Conservation (phyloP, 2,329 filamentous ascomycete genomes). For the Zymoseptoria pseudotritici region DNA sequence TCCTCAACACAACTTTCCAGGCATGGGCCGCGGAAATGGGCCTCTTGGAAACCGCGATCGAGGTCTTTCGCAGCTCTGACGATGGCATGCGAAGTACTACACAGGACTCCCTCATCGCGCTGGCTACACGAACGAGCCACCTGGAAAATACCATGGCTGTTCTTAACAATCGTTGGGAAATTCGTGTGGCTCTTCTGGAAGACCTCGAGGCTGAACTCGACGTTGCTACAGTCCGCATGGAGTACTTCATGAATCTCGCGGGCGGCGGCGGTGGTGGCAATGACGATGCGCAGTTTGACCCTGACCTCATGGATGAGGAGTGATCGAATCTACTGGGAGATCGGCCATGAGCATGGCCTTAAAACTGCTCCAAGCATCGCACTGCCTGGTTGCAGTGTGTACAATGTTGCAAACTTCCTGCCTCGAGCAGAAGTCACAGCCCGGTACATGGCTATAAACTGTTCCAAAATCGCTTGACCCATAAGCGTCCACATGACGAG, state of each 20-base stretch:
- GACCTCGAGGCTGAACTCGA: background rate
- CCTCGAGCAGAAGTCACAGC: background rate
- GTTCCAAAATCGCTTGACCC: background rate
- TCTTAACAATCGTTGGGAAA: background rate
- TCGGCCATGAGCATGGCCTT: background rate
- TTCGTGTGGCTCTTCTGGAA: background rate
- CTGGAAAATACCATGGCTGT: background rate
- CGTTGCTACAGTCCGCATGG: background rate
- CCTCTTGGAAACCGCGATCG: background rate
- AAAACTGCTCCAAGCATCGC: background rate
- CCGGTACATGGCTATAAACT: background rate
- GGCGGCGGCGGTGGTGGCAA: background rate
- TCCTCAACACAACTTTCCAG: background rate
- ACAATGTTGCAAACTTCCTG: background rate
- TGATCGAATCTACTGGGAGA: background rate
- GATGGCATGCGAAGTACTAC: background rate
- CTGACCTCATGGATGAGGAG: background rate
- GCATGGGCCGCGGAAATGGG: background rate
- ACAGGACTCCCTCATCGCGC: background rate
- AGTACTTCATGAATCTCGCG: background rate
- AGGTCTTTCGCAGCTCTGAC: background rate
- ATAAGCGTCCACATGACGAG: background rate
- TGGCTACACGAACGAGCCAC: background rate
- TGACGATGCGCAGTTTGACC: background rate
- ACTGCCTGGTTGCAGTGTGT: background rate